Base-by-base conservation (phyloP, 2,329 filamentous ascomycete genomes). In the Xylariaceae sp. region DNA sequence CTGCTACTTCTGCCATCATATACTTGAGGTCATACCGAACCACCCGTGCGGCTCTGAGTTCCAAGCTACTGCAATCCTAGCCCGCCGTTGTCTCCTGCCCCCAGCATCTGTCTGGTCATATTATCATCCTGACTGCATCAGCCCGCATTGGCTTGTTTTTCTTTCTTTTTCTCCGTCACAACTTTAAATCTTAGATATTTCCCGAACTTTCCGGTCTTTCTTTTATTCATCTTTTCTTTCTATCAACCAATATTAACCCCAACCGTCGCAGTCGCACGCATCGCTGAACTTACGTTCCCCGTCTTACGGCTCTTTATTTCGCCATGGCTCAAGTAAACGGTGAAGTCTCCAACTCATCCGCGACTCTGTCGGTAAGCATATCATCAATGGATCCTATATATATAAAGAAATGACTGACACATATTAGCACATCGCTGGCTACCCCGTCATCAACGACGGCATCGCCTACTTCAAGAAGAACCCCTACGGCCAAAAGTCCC, bases 401-500 rank as follows among this genome's bases (percentile, higher is more conserved):
- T 39, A 48, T 11, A 9, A 9, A 23, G 0, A 4, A 3, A 35
- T 6, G 15, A 53, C 57, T 59, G 13, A 62, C 49, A 45, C n/a
- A 5, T n/a, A 17, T n/a, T 17, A 96, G 90, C 92, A 97, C 73
- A 82, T 97, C 64, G 81, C 86, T 68, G 88, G 87, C 66, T 96
- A 96, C 76, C 93, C 93, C 47, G 76, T 95, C 66, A 83, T 97
- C 72, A 85, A 84, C 71, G 91, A 96, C 74, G 79, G 86, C 70
- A 85, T 96, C 75, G 78, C 84, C 62, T 86, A 85, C 71, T 88
- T 95, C 82, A 90, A 92, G 76, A 79, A 83, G 71, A 90, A 93
- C 77, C 87, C 90, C 54, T 88, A 90, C 72, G 92, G 90, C 71
- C 87, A 91, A 74, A 92, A 88, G 77, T 92, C 91, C 49, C 78